A percentile compares a stretch with the other conserved stretches of the same genome.
Conservation (phyloP, 164 flowering plant genomes). For the Umbellularia californica region DNA sequence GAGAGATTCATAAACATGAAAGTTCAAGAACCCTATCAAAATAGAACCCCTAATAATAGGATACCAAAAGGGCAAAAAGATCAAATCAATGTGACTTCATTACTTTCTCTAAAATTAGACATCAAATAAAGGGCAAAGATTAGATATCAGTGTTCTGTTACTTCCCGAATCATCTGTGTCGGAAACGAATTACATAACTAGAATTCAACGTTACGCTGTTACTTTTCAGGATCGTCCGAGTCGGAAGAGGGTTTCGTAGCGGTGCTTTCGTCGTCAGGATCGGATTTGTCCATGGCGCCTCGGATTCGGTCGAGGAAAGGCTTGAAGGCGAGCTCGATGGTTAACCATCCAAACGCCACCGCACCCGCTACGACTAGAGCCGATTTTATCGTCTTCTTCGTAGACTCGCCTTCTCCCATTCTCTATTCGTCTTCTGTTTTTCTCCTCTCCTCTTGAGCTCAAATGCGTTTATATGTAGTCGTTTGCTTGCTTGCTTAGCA, state of each 20-base stretch:
- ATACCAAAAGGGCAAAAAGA: no score
- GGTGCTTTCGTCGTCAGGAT: slow-evolving; percentile 47
- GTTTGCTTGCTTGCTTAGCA: no score
- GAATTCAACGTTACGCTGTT: no score
- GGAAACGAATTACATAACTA: no score
- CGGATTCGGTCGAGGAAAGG: slow-evolving; percentile 63
- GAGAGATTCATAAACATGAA: no score
- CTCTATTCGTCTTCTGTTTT: not conserved
- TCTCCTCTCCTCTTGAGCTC: not conserved
- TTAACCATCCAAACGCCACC: slow-evolving; percentile 62
- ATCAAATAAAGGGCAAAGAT: no score
- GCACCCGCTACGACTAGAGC: slow-evolving; percentile 58
- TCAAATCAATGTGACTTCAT: no score
- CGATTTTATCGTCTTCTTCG: slow-evolving; percentile 31
- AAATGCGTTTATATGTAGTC: not conserved
- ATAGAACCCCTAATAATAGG: no score
- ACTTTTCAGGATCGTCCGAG: not conserved
- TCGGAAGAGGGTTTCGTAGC: not conserved
- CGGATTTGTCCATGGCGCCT: slow-evolving; percentile 54
- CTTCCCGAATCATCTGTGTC: no score
- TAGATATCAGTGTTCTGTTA: no score
- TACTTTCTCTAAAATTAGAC: no score
- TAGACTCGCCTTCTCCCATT: slow-evolving; percentile 10
- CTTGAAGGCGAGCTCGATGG: slow-evolving; percentile 71
- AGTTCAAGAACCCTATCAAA: no score